Percentiles rank a stretch among this genome's conserved stretches.
Conservation (phyloP, 345 rosid species). For the Melaleuca quinquenervia region DNA sequence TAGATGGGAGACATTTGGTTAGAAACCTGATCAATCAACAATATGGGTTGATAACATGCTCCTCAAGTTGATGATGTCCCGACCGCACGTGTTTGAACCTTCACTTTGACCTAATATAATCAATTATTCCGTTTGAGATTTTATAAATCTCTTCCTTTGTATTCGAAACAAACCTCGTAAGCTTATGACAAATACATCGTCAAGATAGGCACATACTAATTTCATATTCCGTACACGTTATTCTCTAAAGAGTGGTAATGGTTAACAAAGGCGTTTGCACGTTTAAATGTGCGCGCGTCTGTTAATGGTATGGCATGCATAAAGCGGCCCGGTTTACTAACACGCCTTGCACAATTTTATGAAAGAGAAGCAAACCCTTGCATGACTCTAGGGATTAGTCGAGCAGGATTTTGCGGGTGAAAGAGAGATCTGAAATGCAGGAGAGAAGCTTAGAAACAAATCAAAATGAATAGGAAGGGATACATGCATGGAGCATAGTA, state of each 20-base stretch:
- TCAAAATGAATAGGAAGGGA: not conserved
- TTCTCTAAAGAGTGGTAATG: not conserved
- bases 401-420: not conserved
- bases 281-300: not conserved
- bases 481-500: slow-evolving; percentile 8
- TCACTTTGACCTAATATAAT: not conserved
- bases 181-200: not conserved
- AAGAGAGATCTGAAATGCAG: not conserved
- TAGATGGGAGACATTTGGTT: not conserved
- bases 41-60: not conserved
- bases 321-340: not conserved
- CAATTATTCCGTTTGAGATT: not conserved
- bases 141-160: not conserved
- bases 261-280: not conserved
- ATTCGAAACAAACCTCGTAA: not conserved
- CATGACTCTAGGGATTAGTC: not conserved
- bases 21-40: not conserved
- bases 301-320: not conserved
- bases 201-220: not conserved
- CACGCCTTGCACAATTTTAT: not conserved
- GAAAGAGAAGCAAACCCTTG: not conserved
- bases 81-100: not conserved
- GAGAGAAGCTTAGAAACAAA: not conserved
- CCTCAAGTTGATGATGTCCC: not conserved
- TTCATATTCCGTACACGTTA: not conserved